Evolutionary conservation across 441 rosid genomes (phyloP), one percentile per base, ranked within the genome.

Genomic region (Erodium trifolium): DNA sequence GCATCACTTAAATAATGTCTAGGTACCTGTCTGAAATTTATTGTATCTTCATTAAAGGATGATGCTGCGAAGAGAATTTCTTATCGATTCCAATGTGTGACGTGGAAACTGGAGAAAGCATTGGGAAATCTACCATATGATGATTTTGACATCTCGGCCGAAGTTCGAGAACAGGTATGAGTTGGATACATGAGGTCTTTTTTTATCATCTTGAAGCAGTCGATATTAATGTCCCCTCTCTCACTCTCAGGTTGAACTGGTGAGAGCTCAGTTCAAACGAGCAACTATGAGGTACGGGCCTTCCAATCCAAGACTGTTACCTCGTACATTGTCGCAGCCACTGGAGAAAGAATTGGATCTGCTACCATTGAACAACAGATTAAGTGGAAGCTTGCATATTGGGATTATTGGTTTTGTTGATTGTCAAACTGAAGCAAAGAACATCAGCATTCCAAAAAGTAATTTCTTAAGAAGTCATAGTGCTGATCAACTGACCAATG

Each of bases 71-170:
- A 82, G 86, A 87, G 83, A 75, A 85, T 92, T 69, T 77, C 88
- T 3, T 84, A 84, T 72, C 98, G 86, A 76, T 86, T 94, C 71
- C 97, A 86, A 37, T 82, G 86, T 39, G 86, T 94, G 75, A 85
- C 96, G 0, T 81, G 88, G 89, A 87, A 87, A 78, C 82, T 92
- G 71, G 97, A 87, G 82, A 90, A 83, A 79, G 91, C 93, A 17
- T 85, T 94, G 77, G 79, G 80, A 69, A 78, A 75, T 34, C 17
- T 92, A 18, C 94, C 99, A 0, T 90, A 84, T 63, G 80, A 86
- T 76, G 84, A 76, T 45, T 81, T 87, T 70, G 85, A 87, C 70
- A 88, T 94, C 82, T 92, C 98, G 8, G 97, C 90, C 76, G 98
- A 94, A 81, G 93, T 94, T 47, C 81, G 74, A 68, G 99, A 94